These are phyloP conservation scores for Diaporthe citriasiana DNA, from an alignment of 2,329 filamentous ascomycete genomes.

Conservation along the genomic window DNA sequence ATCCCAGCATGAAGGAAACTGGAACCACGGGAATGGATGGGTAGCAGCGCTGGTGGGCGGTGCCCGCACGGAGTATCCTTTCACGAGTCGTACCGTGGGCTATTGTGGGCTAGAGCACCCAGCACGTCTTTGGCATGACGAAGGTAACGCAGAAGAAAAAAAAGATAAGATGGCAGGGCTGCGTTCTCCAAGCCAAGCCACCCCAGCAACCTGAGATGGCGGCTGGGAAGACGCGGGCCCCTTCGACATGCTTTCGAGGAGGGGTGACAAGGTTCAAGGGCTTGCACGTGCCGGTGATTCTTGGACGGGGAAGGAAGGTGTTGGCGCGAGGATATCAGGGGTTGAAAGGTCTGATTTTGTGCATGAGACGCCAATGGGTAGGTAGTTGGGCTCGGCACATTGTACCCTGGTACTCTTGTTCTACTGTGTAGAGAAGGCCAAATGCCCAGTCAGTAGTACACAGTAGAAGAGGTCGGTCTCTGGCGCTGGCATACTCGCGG, in stretches of 20 bases:
- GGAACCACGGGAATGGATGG: conserved; percentile 25
- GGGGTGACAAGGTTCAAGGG: conserved; percentile 28
- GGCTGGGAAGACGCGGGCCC: conserved; percentile 13
- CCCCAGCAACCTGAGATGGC: not conserved
- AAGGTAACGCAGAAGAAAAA: conserved; percentile 6
- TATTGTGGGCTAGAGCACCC: conserved; percentile 33
- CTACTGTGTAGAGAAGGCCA: not conserved
- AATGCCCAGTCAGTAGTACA: not conserved
- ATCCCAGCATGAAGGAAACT: not conserved
- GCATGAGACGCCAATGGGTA: conserved; percentile 21
- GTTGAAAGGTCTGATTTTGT: conserved; percentile 4
- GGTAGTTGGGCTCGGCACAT: conserved; percentile 12
- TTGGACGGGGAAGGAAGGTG: conserved; percentile 3
- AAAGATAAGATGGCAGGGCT: conserved; percentile 30
- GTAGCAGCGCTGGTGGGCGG: conserved; percentile 21
- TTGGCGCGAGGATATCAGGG: conserved; percentile 19
- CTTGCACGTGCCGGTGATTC: conserved; percentile 18
- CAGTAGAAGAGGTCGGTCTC: not conserved
- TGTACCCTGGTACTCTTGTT: not conserved
- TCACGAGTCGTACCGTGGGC: conserved; percentile 21
- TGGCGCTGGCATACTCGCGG: conserved; percentile 13
- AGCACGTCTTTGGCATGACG: not conserved
- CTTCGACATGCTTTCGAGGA: conserved; percentile 23
- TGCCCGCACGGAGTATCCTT: conserved; percentile 24
- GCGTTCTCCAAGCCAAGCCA: conserved; percentile 18